Base-by-base conservation (phyloP, 106 monocot species). In the Allium cepa region DNA sequence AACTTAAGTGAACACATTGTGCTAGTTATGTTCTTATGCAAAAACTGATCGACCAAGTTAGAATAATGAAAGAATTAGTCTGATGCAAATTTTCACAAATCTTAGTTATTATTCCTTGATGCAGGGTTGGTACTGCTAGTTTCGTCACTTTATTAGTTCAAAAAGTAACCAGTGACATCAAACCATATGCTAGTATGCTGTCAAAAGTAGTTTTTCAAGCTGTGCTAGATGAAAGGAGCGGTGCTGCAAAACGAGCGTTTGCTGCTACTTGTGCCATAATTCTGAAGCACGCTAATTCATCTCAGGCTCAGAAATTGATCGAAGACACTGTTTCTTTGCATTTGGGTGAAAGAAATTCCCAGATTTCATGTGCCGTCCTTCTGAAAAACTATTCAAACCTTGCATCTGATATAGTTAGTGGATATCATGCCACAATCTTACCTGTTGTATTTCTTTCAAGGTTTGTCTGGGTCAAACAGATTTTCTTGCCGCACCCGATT, bases 81-180 rank as follows among this genome's bases (percentile, higher is more conserved):
- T 36, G 1, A 36, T 36, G 36, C 36, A 36, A 4, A 4, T 36
- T 36, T 36, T 36, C 36, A 36, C 36, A 36, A 5, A 36, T 36
- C 36, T 36, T 36, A 36, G 36, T 36, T 36, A 36, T 36, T 36
- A 5, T 36, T 36, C 36, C 36, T 36, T 36, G 15, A 74, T 84
- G 28, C 79, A 97, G 97, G 79, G 97, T 89, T 47, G 97, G 97
- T 61, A 82, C 92, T 86, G 97, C 97, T 52, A 92, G 66, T 66
- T 97, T 97, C 73, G 85, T 92, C 66, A 82, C 76, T 16, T 75
- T 92, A 59, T 81, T 97, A 71, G 81, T 89, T 28, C 86, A 97
- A 49, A 92, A 97, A 62, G 84, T 89, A 13, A 84, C 65, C 47
- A 69, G 60, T 47, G 92, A 97, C 49, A 84, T 97, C 65, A 92